Conservation (phyloP, 169 alveolate species). For the Plasmodium chabaudi region DNA sequence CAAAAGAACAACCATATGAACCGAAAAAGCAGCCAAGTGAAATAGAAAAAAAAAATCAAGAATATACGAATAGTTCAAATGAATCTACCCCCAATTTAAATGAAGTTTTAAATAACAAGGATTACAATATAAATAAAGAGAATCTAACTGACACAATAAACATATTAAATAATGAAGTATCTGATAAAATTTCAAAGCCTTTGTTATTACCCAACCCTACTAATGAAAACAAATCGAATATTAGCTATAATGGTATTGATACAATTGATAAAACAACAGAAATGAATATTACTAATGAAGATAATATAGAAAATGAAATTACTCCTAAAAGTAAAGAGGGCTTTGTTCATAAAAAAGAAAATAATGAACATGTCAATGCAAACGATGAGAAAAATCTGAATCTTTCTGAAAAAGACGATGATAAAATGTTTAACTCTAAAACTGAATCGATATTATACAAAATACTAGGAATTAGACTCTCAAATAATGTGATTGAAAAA, state of each 20-base stretch:
- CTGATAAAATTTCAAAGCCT: background rate
- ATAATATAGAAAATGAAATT: too few relatives aligned
- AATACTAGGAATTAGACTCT: conserved; percentile 22
- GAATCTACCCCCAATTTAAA: background rate
- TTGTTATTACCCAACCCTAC: background rate
- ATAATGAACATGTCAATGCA: background rate
- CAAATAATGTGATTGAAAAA: conserved; percentile 29
- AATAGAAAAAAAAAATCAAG: too few relatives aligned
- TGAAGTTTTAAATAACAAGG: background rate
- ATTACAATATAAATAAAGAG: background rate
- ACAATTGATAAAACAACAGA: background rate
- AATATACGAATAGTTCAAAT: too few relatives aligned
- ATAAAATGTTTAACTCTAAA: background rate
- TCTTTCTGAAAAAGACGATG: too few relatives aligned
- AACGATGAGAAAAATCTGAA: background rate
- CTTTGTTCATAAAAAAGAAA: background rate
- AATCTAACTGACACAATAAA: conserved; percentile 29
- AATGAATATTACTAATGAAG: too few relatives aligned
- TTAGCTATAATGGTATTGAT: background rate
- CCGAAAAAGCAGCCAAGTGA: too few relatives aligned
- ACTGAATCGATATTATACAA: conserved; percentile 23
- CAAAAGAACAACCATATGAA: background rate
- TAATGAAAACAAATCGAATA: background rate
- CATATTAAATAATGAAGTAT: conserved; percentile 10
- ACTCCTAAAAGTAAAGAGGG: too few relatives aligned